Base-by-base conservation (phyloP, 2,329 filamentous ascomycete genomes). In the Colletotrichum gigasporum region DNA sequence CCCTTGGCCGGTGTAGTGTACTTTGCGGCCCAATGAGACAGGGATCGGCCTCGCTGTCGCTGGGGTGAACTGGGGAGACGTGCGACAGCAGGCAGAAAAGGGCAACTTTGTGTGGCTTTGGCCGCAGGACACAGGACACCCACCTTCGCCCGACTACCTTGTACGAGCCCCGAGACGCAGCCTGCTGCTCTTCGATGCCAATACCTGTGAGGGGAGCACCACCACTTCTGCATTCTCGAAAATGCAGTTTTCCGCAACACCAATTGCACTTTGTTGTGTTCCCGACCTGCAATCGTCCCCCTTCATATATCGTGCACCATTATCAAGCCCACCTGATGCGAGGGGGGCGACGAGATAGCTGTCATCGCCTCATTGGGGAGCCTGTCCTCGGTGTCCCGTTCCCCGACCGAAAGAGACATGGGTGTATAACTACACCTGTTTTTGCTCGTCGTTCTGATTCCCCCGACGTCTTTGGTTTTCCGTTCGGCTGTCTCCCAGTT, bases 71-170 rank as follows among this genome's bases (percentile, higher is more conserved):
- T 48, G 48, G 41, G 34, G 56, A 53, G 14, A 34, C 6, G 16
- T 5, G 34, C 16, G n/a, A 51, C 48, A 14, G 22, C 48, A 54
- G 28, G 26, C 24, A 39, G 20, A 60, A 53, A n/a, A n/a, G n/a
- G 55, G 47, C 55, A 64, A 48, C 55, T 52, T 14, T 53, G 53
- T 59, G 45, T 50, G 61, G 59, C 48, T 65, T 32, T 52, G n/a
- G n/a, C n/a, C n/a, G n/a, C n/a, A n/a, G n/a, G n/a, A n/a, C n/a
- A n/a, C n/a, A n/a, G n/a, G n/a, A 55, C 51, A 50, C 53, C n/a
- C 34, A 53, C 53, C 18, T 12, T 45, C 54, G 56, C 63, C 52
- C 52, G 57, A 18, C 35, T 22, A 35, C 20, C 44, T 47, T 64
- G 44, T 58, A 24, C 44, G 37, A 55, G 48, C 44, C 16, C 16